Base-by-base conservation (phyloP, 106 monocot genomes). In the Ottelia alismoides region DNA sequence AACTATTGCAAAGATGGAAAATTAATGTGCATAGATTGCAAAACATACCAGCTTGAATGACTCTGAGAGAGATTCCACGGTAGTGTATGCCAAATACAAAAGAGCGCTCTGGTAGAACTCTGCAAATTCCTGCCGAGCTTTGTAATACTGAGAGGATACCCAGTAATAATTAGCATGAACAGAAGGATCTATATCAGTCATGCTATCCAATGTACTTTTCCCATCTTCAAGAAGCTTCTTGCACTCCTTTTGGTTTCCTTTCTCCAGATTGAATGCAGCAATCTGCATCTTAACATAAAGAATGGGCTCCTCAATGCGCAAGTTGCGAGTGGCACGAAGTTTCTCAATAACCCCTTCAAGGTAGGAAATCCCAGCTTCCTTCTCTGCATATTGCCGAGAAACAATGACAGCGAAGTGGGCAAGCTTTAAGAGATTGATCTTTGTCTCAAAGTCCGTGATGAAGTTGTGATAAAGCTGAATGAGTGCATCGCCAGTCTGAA, bases 351-450 rank as follows among this genome's bases (percentile, higher is more conserved):
- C 66, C 40, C 81, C 84, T 58, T 96, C 81, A 53, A 96, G 81
- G 66, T 88, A 96, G 65, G 56, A 60, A 51, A 96, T 85, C 22
- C 84, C 94, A 64, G 69, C 70, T n/a, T 88, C 84, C 64, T 88
- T 88, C 59, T 81, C 84, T n/a, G 88, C 49, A 63, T 96, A 96
- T 28, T 88, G 84, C 11, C 84, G 84, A 49, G 94, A 96, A 28
- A 85, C 88, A 45, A 76, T 69, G 21, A 76, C 84, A 45, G 81
- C 69, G 69, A 96, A 88, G 47, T 96, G 94, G 14, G 94, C 78
- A 65, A 96, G 88, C 56, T 96, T 96, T 51, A 96, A 69, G 31
- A 81, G 94, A 79, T 96, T 96, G 65, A 96, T 96, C 76, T 96
- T 88, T 23, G 78, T 88, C 75, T 96, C 94, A 49, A 96, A 96